phyloP scores from a whole-genome alignment of 345 rosid species.

The Reutealis trisperma region DNA sequence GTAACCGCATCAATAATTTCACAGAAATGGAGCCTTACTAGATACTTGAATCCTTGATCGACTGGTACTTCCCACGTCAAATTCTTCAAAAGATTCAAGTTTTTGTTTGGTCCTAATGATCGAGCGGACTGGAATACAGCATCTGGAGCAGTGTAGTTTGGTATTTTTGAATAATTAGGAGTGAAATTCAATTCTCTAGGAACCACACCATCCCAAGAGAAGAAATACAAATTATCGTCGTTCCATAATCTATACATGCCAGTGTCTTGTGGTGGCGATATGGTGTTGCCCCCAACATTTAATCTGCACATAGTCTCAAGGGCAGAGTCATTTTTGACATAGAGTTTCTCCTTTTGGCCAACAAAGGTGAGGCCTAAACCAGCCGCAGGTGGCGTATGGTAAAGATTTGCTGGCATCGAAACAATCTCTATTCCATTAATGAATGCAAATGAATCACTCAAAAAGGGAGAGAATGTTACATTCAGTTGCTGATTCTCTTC shows the following conservation, averaged over 20 bases:
- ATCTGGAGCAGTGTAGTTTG: not conserved
- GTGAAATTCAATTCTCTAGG: no score
- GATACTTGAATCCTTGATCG: not conserved
- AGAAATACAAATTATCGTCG: not conserved
- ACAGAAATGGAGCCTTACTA: slow-evolving; percentile 25
- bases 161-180: slow-evolving; percentile 4
- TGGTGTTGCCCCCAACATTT: not conserved
- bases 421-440: slow-evolving; percentile 20
- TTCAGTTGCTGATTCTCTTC: slow-evolving; percentile 11
- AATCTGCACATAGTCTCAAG: not conserved
- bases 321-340: not conserved
- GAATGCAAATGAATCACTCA: slow-evolving; percentile 6
- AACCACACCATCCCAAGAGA: not conserved
- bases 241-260: slow-evolving; percentile 4
- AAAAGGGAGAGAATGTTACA: slow-evolving; percentile 10
- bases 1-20: not conserved
- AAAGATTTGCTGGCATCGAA: slow-evolving; percentile 14
- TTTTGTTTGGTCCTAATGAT: no score
- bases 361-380: not conserved
- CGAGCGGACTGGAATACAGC: not conserved
- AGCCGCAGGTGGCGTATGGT: not conserved
- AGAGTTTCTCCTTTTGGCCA: not conserved
- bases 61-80: slow-evolving; percentile 5
- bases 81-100: not conserved
- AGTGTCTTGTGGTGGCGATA: not conserved